A percentile compares a stretch with the other conserved stretches of the same genome.
Evolutionary conservation across 768 basidiomycete genomes (phyloP).

Genomic region (Tephrocybe sp.): DNA sequence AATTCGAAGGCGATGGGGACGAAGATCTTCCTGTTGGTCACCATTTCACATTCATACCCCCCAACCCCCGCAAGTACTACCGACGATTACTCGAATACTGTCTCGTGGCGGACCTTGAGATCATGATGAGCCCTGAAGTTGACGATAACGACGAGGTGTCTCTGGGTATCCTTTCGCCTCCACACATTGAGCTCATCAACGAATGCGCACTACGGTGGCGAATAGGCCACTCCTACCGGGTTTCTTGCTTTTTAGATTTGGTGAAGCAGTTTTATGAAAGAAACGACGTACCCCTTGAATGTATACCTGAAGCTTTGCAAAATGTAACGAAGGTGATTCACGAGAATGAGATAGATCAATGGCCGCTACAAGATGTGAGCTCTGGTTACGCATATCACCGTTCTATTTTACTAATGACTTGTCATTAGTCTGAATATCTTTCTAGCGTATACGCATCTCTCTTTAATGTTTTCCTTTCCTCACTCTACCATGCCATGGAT

Average conservation of each 20-base stretch:
- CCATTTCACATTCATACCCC: slow-evolving; percentile 88
- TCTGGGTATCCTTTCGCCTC: slow-evolving; percentile 79
- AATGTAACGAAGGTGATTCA: slow-evolving; percentile 68
- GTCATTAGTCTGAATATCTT: slow-evolving; percentile 62
- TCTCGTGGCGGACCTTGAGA: slow-evolving; percentile 81
- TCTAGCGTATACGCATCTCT: slow-evolving; percentile 67
- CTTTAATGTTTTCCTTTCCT: slow-evolving; percentile 86
- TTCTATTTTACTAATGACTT: slow-evolving; percentile 9
- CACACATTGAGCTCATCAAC: slow-evolving; percentile 81
- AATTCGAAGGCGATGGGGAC: slow-evolving; percentile 50
- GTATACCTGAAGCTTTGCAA: slow-evolving; percentile 86
- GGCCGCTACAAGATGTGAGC: slow-evolving; percentile 84
- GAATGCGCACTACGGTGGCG: slow-evolving; percentile 92
- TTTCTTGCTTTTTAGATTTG: slow-evolving; percentile 78
- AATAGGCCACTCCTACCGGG: slow-evolving; percentile 76
- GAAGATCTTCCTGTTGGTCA: slow-evolving; percentile 73
- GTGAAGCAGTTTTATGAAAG: slow-evolving; percentile 87
- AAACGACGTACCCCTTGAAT: slow-evolving; percentile 91
- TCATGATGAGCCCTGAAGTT: slow-evolving; percentile 89
- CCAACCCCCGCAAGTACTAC: slow-evolving; percentile 85
- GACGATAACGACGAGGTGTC: slow-evolving; percentile 96
- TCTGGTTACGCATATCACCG: too few species aligned
- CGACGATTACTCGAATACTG: slow-evolving; percentile 81
- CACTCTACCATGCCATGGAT: slow-evolving; percentile 84
- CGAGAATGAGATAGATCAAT: slow-evolving; percentile 71